Evolutionary conservation across 768 basidiomycete species (phyloP).

Genomic region (Tylopilus felleus): DNA sequence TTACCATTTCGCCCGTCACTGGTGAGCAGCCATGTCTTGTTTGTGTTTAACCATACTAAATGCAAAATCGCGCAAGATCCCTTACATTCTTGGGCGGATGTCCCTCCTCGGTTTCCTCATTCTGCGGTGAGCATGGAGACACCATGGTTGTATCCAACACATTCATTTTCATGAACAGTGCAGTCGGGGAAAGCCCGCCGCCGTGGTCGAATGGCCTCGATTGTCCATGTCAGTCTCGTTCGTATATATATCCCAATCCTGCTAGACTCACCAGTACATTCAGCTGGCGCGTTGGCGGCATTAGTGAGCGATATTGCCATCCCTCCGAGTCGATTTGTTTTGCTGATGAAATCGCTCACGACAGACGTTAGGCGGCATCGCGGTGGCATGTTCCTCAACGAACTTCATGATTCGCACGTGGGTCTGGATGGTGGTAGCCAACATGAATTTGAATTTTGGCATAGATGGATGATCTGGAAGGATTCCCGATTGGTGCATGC

Average conservation of each 20-base stretch:
- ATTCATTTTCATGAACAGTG: constrained; percentile 5
- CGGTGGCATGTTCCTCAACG: constrained; percentile 19
- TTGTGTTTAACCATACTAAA: not conserved
- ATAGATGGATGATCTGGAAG: constrained; percentile 25
- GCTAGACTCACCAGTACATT: constrained; percentile 1
- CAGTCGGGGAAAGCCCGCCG: not conserved
- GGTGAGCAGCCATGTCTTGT: constrained; percentile 12
- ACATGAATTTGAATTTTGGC: not conserved
- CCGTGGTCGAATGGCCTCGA: not conserved
- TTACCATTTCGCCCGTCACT: constrained; percentile 15
- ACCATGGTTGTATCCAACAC: not conserved
- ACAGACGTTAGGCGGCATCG: constrained; percentile 6
- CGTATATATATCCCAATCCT: no score
- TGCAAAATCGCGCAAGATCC: constrained; percentile 11
- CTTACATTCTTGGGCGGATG: constrained; percentile 21
- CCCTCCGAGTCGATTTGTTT: not conserved
- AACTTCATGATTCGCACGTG: constrained; percentile 24
- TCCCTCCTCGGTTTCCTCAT: constrained; percentile 7
- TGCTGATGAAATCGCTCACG: not conserved
- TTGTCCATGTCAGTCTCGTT: constrained; percentile 18
- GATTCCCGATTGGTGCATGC: not conserved
- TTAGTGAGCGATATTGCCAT: constrained; percentile 1
- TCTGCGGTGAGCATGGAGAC: constrained; percentile 8
- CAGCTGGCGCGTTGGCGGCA: constrained; percentile 1
- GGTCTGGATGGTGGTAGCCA: not conserved